Conservation (phyloP, 2,329 filamentous ascomycete genomes). For the Colletotrichum tamarilloi region DNA sequence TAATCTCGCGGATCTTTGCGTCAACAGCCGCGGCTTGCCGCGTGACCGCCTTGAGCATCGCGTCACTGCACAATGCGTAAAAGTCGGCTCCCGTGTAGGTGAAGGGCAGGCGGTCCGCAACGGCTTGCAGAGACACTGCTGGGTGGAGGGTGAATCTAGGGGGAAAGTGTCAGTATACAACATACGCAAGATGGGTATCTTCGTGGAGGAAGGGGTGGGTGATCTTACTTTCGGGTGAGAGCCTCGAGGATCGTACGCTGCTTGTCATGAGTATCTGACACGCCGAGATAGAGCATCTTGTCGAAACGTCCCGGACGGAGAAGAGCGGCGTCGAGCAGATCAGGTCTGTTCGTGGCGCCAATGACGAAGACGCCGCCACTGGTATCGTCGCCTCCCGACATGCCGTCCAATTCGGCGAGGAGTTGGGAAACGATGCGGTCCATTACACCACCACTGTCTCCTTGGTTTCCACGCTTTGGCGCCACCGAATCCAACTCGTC, state of each 20-base stretch:
- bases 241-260: conserved; percentile 95
- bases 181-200: conserved; percentile 6
- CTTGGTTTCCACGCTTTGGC: conserved; percentile 96
- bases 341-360: conserved; percentile 93
- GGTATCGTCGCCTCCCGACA: conserved; percentile 90
- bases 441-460: conserved; percentile 97
- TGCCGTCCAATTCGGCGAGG: conserved; percentile 94
- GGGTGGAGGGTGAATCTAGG: conserved; percentile 85
- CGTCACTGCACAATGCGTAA: conserved; percentile 96
- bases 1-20: conserved; percentile 79
- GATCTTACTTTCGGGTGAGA: conserved; percentile 86
- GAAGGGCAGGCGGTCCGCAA: conserved; percentile 85
- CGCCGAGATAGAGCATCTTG: conserved; percentile 97
- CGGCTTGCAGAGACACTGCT: conserved; percentile 76
- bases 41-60: conserved; percentile 98
- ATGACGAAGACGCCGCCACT: conserved; percentile 94
- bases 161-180: neutral
- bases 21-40: conserved; percentile 88
- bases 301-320: conserved; percentile 93
- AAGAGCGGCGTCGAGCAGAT: conserved; percentile 90
- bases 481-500: conserved; percentile 94
- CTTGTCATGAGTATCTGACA: conserved; percentile 96
- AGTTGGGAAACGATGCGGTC: conserved; percentile 96
- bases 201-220: neutral
- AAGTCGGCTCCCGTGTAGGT: conserved; percentile 98